Evolutionary conservation across 345 rosid genomes (phyloP), one percentile per base, ranked within the genome.

Genomic region (Zanthoxylum bungeanum): DNA sequence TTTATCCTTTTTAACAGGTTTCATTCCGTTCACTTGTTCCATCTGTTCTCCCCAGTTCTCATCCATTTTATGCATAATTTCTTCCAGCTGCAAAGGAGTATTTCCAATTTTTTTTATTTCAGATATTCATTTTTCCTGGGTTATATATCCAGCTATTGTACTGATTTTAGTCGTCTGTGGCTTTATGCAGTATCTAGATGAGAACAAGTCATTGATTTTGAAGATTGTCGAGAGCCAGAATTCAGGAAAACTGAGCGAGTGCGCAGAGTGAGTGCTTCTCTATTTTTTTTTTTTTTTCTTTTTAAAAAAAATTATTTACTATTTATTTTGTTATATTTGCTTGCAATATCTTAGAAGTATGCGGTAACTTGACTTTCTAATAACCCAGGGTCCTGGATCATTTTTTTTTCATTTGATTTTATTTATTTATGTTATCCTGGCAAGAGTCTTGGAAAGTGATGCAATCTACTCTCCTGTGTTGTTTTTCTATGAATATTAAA

Each of bases 221-320:
- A 96, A 96, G 94, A 96, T 96, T 17, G 99, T 96, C 51, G 99
- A 96, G 84, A 91, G 97, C 86, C 99, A 96, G 84, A 96, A 86
- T 82, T 87, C 96, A 0, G 99, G 99, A 73, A 93, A 96, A 77
- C 82, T 93, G 67, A 85, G 82, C 57, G 99, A 96, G 66, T 96
- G 99, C 68, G 98, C 98, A 7, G 99, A 96, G 99, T 96, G 86
- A 87, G 99, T 70, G 25, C 65, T 57, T 10, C 34, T 55, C 52
- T 66, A 39, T 67, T 16, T 17, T 34, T 63, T 39, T 64, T 22
- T 68, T 24, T 66, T 25, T 42, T 0, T n/a, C n/a, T 24, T 8
- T 12, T 51, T 5, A 9, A 64, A 44, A 44, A 12, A 44, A 44
- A 52, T 9, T 31, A 31, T 5, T 60, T 7, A n/a, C 37, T 14